Conservation (phyloP, 148 eudicot genomes). For the Cornus suecica region DNA sequence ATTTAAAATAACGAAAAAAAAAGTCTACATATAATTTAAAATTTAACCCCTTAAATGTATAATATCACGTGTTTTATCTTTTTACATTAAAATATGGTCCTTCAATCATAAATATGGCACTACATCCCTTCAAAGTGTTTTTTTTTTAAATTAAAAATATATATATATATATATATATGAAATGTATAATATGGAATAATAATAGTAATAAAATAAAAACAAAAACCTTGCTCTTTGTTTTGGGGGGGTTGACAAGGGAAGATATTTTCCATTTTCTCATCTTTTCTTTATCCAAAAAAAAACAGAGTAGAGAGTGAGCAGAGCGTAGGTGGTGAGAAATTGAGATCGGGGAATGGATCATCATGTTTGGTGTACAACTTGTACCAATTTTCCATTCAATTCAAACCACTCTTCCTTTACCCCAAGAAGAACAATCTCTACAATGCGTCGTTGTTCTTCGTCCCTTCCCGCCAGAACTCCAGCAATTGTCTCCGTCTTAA, state of each 20-base stretch:
- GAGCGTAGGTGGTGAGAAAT: background rate
- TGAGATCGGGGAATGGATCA: conserved; percentile 5
- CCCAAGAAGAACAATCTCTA: background rate
- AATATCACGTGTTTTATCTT: too few species aligned
- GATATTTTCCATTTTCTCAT: background rate
- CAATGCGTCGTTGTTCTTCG: background rate
- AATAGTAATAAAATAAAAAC: too few species aligned
- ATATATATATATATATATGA: too few species aligned
- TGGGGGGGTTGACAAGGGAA: background rate
- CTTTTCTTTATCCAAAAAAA: background rate
- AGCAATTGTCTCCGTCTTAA: conserved; percentile 12
- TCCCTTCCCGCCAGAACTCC: background rate
- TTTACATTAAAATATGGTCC: too few species aligned
- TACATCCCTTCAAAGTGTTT: too few species aligned
- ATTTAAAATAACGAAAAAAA: too few species aligned
- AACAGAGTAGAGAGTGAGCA: background rate
- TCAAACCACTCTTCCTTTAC: background rate
- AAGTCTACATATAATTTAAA: too few species aligned
- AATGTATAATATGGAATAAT: too few species aligned
- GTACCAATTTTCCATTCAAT: conserved; percentile 1
- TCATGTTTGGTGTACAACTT: background rate
- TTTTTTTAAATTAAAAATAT: too few species aligned
- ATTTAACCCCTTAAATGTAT: too few species aligned
- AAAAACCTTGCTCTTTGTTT: too few species aligned
- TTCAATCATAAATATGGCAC: too few species aligned